Percentiles rank a stretch among this genome's conserved stretches.
Conservation (phyloP, 768 basidiomycete species). For the Leucocoprinus leucothites region DNA sequence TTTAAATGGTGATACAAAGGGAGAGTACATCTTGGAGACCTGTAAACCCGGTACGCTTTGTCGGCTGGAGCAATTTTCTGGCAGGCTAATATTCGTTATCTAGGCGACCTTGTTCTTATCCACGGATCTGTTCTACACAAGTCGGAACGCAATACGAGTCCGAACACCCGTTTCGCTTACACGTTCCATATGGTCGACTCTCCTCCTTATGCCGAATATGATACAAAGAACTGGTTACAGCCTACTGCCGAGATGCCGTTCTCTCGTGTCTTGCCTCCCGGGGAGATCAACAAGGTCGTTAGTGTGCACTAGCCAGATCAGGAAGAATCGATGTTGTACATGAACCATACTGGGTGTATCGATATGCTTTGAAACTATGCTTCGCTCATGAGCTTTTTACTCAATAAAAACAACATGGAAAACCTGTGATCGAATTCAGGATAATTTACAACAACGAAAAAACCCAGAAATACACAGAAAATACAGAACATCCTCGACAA, state of each 20-base stretch:
- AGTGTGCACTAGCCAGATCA: not conserved
- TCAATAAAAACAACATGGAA: no score
- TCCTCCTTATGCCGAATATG: constrained; percentile 66
- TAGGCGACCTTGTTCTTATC: constrained; percentile 89
- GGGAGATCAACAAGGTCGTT: constrained; percentile 17
- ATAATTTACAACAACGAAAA: not conserved
- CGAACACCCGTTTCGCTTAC: constrained; percentile 85
- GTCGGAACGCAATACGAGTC: constrained; percentile 80
- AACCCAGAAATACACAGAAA: not conserved
- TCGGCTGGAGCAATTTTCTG: not conserved
- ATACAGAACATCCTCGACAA: not conserved
- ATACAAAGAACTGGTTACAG: constrained; percentile 94
- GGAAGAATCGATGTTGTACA: no score
- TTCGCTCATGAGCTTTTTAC: no score
- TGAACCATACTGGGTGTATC: not conserved
- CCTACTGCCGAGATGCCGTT: constrained; percentile 85
- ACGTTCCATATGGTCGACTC: constrained; percentile 96
- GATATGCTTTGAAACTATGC: no score
- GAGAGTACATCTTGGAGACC: constrained; percentile 61
- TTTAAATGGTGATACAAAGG: constrained; percentile 26
- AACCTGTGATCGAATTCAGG: no score
- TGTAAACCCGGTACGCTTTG: constrained; percentile 64
- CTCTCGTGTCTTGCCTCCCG: constrained; percentile 44
- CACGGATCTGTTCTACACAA: constrained; percentile 93
- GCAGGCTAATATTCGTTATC: not conserved